phyloP scores from a whole-genome alignment of 1,139 yeast genomes.

The Yamadazyma songkhlaensis region DNA sequence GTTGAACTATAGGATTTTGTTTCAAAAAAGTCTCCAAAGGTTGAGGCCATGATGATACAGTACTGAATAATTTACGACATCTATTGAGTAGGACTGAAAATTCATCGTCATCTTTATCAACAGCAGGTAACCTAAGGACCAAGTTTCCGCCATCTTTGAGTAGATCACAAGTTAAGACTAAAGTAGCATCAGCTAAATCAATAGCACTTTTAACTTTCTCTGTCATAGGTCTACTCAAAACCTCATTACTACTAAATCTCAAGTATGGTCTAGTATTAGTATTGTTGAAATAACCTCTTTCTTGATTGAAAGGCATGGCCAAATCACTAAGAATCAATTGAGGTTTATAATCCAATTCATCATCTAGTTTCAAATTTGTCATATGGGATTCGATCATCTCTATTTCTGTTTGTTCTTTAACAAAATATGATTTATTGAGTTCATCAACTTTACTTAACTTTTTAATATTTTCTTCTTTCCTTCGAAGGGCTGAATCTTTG shows the following conservation, averaged over 20 bases:
- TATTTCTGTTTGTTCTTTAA: slow-evolving; percentile 26
- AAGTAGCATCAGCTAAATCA: slow-evolving; percentile 89
- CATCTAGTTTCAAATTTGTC: slow-evolving; percentile 3
- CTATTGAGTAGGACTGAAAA: slow-evolving; percentile 57
- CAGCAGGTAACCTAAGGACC: slow-evolving; percentile 70
- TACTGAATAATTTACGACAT: slow-evolving; percentile 54
- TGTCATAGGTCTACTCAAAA: slow-evolving; percentile 24
- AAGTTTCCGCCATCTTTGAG: slow-evolving; percentile 69
- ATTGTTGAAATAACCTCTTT: slow-evolving; percentile 62
- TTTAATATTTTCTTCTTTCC: slow-evolving; percentile 6
- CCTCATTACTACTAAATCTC: slow-evolving; percentile 24
- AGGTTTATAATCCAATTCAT: slow-evolving; percentile 22
- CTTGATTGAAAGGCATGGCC: slow-evolving; percentile 72
- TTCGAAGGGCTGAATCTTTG: slow-evolving; percentile 32
- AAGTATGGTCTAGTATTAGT: slow-evolving; percentile 74
- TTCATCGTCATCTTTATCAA: slow-evolving; percentile 50
- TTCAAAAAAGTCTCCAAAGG: not conserved
- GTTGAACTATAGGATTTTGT: not conserved
- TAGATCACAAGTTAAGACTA: slow-evolving; percentile 68
- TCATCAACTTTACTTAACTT: slow-evolving; percentile 6
- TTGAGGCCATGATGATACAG: slow-evolving; percentile 36
- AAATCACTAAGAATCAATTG: slow-evolving; percentile 83
- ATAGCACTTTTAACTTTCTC: slow-evolving; percentile 29
- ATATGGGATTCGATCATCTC: slow-evolving; percentile 13
- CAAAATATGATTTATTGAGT: slow-evolving; percentile 22